phyloP scores from a whole-genome alignment of 2,329 filamentous ascomycete genomes.

The Aspergillus ochraceus region DNA sequence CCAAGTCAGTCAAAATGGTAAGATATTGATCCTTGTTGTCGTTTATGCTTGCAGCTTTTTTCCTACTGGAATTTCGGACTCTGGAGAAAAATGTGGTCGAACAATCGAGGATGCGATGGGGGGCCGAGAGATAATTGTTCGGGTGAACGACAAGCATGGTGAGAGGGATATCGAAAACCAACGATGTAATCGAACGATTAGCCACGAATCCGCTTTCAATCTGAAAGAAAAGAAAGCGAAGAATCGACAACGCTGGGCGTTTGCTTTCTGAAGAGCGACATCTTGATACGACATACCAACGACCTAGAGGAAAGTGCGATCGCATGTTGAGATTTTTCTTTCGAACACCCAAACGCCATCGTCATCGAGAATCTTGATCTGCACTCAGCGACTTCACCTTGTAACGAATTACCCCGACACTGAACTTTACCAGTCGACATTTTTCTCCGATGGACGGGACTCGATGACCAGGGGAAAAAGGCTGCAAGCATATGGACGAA shows the following conservation, averaged over 20 bases:
- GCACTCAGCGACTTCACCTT: background rate
- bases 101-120: slow-evolving; percentile 3
- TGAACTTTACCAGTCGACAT: slow-evolving; percentile 1
- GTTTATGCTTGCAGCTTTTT: slow-evolving; percentile 22
- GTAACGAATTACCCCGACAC: background rate
- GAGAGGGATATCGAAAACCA: background rate
- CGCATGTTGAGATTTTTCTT: background rate
- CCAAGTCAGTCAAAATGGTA: slow-evolving; percentile 52
- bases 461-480: background rate
- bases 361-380: background rate
- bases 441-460: slow-evolving; percentile 17
- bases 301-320: background rate
- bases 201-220: background rate
- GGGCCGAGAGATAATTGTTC: slow-evolving; percentile 4
- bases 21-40: slow-evolving; percentile 26
- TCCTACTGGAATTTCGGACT: slow-evolving; percentile 15
- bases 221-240: background rate
- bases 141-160: background rate
- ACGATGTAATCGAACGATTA: background rate
- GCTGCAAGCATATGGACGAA: slow-evolving; percentile 1
- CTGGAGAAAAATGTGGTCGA: slow-evolving; percentile 22
- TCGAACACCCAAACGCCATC: background rate
- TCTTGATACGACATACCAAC: background rate
- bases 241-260: background rate
- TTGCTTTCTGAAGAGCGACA: background rate